A percentile compares a stretch with the other conserved stretches of the same genome.
Evolutionary conservation across 2,329 filamentous ascomycete genomes (phyloP).

Genomic region (Penicillium hesseltinei): DNA sequence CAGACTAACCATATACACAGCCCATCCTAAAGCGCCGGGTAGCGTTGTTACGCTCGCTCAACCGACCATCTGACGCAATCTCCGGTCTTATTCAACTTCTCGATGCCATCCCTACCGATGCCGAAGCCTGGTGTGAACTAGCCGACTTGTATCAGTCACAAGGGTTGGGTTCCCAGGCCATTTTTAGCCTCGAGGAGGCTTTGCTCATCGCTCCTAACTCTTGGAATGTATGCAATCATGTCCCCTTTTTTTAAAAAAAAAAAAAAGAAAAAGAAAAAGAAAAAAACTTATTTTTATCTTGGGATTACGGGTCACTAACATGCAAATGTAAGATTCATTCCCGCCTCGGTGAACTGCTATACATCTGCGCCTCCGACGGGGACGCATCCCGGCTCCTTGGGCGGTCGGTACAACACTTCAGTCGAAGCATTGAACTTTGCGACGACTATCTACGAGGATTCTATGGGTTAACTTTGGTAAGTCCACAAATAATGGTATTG

Average conservation of each 20-base stretch:
- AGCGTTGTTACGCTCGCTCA: slow-evolving; percentile 73
- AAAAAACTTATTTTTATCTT: background rate
- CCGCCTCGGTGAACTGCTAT: slow-evolving; percentile 76
- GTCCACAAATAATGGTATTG: slow-evolving; percentile 22
- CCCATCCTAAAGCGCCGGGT: slow-evolving; percentile 82
- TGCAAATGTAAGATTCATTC: slow-evolving; percentile 67
- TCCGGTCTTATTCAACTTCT: slow-evolving; percentile 70
- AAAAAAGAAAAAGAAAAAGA: too few relatives aligned
- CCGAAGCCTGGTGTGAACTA: slow-evolving; percentile 90
- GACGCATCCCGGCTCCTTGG: slow-evolving; percentile 54
- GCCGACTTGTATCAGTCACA: slow-evolving; percentile 80
- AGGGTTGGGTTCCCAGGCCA: slow-evolving; percentile 75
- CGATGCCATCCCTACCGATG: slow-evolving; percentile 82
- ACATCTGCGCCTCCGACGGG: slow-evolving; percentile 57
- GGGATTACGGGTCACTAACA: slow-evolving; percentile 2
- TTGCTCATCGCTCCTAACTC: slow-evolving; percentile 83
- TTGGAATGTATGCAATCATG: slow-evolving; percentile 72
- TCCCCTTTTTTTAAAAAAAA: background rate
- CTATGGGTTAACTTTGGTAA: slow-evolving; percentile 81
- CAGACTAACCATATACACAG: slow-evolving; percentile 48
- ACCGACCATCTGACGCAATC: slow-evolving; percentile 69
- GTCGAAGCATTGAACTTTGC: slow-evolving; percentile 87
- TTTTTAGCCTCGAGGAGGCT: slow-evolving; percentile 88
- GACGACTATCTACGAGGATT: slow-evolving; percentile 89
- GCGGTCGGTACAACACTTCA: slow-evolving; percentile 80